phyloP scores from a whole-genome alignment of 495 filamentous ascomycete species.

The Neurospora africana region DNA sequence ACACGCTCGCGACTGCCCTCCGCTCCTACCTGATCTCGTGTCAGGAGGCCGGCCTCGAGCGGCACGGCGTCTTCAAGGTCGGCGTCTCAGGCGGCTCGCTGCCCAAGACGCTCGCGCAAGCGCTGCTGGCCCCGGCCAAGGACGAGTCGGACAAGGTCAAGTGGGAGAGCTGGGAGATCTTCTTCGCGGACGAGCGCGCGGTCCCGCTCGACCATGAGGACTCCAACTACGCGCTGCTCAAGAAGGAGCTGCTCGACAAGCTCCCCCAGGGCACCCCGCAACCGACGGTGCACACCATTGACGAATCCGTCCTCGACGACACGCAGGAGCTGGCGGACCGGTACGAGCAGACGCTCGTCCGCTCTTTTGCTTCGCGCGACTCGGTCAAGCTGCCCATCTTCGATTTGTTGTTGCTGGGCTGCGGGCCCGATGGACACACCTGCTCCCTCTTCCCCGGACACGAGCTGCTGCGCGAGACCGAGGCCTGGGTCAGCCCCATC shows the following conservation, averaged over 20 bases:
- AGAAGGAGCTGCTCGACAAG: conserved; percentile 78
- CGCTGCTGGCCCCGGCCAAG: conserved; percentile 55
- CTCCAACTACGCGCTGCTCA: conserved; percentile 85
- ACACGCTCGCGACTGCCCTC: conserved; percentile 61
- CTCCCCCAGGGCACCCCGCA: conserved; percentile 54
- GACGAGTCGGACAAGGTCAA: conserved; percentile 55
- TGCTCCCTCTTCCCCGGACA: conserved; percentile 94
- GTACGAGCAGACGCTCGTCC: conserved; percentile 84
- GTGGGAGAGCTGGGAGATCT: conserved; percentile 91
- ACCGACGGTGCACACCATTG: conserved; percentile 70
- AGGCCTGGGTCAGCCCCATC: conserved; percentile 86
- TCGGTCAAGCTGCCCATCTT: conserved; percentile 88
- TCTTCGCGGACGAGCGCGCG: conserved; percentile 94
- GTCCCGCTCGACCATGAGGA: conserved; percentile 86
- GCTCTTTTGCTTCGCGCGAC: conserved; percentile 71
- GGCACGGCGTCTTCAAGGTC: conserved; percentile 78
- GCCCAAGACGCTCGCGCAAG: conserved; percentile 68
- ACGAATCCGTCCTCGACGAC: conserved; percentile 61
- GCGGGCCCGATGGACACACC: conserved; percentile 92
- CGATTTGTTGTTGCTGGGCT: conserved; percentile 84
- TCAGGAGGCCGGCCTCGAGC: conserved; percentile 67
- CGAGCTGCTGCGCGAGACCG: conserved; percentile 71
- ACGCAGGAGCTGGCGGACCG: conserved; percentile 85
- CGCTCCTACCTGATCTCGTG: conserved; percentile 67
- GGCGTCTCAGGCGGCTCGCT: conserved; percentile 92